Evolutionary conservation across 805 yeast genomes (phyloP).

Genomic region (Saccharomycopsis sp.): DNA sequence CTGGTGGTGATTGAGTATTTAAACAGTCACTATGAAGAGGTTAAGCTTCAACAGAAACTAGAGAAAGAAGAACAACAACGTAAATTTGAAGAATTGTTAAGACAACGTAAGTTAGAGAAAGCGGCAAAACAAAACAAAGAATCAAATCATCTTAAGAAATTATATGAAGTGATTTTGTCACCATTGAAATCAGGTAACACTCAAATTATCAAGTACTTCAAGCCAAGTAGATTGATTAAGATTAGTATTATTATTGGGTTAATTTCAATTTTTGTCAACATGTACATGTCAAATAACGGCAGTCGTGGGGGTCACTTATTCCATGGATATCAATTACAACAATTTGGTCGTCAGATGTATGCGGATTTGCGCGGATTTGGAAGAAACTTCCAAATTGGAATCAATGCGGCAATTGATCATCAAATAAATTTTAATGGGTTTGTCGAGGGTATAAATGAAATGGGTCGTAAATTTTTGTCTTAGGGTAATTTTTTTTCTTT

Average conservation of each 20-base stretch:
- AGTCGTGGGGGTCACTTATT: background rate
- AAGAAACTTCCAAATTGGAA: conserved; percentile 3
- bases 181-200: conserved; percentile 2
- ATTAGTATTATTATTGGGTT: conserved; percentile 13
- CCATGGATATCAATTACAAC: background rate
- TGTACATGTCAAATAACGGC: conserved; percentile 4
- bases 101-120: conserved; percentile 5
- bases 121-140: background rate
- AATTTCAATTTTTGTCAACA: conserved; percentile 11
- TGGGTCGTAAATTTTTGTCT: background rate
- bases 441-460: background rate
- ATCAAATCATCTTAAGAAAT: background rate
- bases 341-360: background rate
- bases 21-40: conserved; percentile 3
- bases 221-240: conserved; percentile 3
- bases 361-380: conserved; percentile 1
- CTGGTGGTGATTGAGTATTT: background rate
- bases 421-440: background rate
- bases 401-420: background rate
- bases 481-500: background rate
- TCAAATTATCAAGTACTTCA: background rate
- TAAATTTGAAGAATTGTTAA: conserved; percentile 11
- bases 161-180: background rate
- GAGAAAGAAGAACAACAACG: conserved; percentile 13
- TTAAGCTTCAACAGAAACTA: conserved; percentile 1